Evolutionary conservation across 2,329 filamentous ascomycete species (phyloP), one percentile per base, ranked within the genome.

Genomic region (Fusarium globosum): DNA sequence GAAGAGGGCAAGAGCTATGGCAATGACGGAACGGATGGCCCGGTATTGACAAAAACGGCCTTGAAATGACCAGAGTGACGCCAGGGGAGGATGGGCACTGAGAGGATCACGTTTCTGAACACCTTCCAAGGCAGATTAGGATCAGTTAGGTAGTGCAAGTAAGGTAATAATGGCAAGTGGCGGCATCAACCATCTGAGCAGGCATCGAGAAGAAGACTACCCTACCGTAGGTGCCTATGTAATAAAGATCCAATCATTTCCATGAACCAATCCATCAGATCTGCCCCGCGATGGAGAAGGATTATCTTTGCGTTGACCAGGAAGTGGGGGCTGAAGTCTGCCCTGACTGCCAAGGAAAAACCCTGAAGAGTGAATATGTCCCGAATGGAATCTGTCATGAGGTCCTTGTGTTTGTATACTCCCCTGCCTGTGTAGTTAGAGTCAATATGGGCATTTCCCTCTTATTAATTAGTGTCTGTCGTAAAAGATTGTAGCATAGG

Each of bases 11-110:
- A 15, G 45, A 30, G 42, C 15, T 55, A 57, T 21, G 52, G 42
- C n/a, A 48, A 46, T 55, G 64, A 73, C 70, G 70, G 70, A 73
- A 51, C 71, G 71, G 67, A 73, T 71, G 43, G 33, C 49, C 67
- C 71, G 67, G 71, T 58, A 46, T n/a, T 52, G 56, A 56, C 45
- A 65, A 33, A 42, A 49, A 41, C 35, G 26, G 33, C 35, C 28
- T 52, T 33, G 20, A 58, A n/a, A 23, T 35, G 62, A 43, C 43
- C 62, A 46, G 61, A 33, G 68, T 74, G 72, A 74, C 72, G 68
- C 67, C 72, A 72, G 49, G 57, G 49, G 58, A 64, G 68, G 61
- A 63, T 61, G 68, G 30, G 71, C 56, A 69, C 71, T 56, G 51
- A 69, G 39, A 42, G 30, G 69, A 73, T 70, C 69, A 52, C 70